Percentiles rank a stretch among this genome's conserved stretches.
Evolutionary conservation across 1,284 basidiomycete species (phyloP).

Genomic region (Rhodotorula glutinis): DNA sequence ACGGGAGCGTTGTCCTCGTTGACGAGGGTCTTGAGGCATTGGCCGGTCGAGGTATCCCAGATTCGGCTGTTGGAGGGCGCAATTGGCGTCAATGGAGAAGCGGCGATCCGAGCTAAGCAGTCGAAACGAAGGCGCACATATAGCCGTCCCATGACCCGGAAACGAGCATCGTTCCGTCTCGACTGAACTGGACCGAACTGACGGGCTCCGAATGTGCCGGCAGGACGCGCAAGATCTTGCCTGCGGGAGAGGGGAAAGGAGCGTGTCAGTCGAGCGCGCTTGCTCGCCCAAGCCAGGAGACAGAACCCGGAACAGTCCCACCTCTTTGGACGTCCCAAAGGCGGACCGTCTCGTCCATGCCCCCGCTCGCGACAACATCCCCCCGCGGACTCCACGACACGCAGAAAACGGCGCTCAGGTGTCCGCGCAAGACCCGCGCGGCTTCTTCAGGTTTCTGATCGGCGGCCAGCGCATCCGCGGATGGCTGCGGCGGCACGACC

Average conservation of each 20-base stretch:
- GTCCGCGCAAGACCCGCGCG: slow-evolving; percentile 55
- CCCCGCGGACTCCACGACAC: slow-evolving; percentile 84
- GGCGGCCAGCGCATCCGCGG: background rate
- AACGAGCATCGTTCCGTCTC: slow-evolving; percentile 89
- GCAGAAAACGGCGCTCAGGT: slow-evolving; percentile 92
- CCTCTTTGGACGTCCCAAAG: slow-evolving; percentile 93
- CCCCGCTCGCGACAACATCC: slow-evolving; percentile 84
- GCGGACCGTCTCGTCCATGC: slow-evolving; percentile 90
- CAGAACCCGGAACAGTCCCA: too few species aligned
- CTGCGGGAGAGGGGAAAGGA: slow-evolving; percentile 50
- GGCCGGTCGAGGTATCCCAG: slow-evolving; percentile 94
- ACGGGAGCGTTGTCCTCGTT: slow-evolving; percentile 94
- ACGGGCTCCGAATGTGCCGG: slow-evolving; percentile 97
- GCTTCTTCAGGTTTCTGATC: slow-evolving; percentile 1
- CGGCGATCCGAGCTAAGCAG: background rate
- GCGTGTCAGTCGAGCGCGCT: background rate
- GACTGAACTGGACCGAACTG: slow-evolving; percentile 85
- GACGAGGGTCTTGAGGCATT: slow-evolving; percentile 93
- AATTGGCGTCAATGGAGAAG: background rate
- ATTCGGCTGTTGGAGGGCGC: slow-evolving; percentile 62
- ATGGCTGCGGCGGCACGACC: background rate
- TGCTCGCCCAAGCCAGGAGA: too few species aligned
- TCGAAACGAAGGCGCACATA: slow-evolving; percentile 62
- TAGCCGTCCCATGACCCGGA: slow-evolving; percentile 94
- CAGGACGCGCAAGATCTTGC: slow-evolving; percentile 61